These are phyloP conservation scores for Penicillium tannophilum DNA, from an alignment of 495 filamentous ascomycete genomes.

Conservation along the genomic window DNA sequence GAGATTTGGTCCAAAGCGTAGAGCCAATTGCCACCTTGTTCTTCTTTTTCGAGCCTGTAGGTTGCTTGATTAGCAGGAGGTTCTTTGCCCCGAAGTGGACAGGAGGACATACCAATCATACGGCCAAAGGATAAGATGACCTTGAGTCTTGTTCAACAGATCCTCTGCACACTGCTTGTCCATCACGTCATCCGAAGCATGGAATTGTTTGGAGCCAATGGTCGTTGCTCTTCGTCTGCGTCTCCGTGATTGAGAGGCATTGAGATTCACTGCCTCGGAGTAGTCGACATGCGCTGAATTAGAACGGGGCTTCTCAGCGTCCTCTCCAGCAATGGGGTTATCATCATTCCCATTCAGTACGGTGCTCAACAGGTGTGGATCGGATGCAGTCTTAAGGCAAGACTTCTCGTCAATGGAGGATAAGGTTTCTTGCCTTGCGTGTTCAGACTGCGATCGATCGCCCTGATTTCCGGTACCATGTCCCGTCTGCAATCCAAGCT, in stretches of 20 bases:
- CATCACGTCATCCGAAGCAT: constrained; percentile 71
- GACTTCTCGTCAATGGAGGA: constrained; percentile 48
- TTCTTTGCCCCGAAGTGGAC: not conserved
- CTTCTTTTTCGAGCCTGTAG: constrained; percentile 74
- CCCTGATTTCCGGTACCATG: constrained; percentile 14
- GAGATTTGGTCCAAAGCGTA: constrained; percentile 95
- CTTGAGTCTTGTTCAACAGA: constrained; percentile 80
- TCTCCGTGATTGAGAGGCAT: constrained; percentile 45
- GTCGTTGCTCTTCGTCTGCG: constrained; percentile 75
- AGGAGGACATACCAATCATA: constrained; percentile 75
- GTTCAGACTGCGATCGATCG: constrained; percentile 28
- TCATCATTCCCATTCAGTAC: constrained; percentile 29
- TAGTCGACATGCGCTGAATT: constrained; percentile 46
- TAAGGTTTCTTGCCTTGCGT: constrained; percentile 30
- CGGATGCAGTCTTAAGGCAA: constrained; percentile 34
- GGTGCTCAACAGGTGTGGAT: constrained; percentile 19
- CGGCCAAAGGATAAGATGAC: constrained; percentile 86
- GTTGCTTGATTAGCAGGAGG: constrained; percentile 7
- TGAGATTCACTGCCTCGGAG: constrained; percentile 52
- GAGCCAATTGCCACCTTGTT: constrained; percentile 92
- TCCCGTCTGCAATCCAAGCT: constrained; percentile 14
- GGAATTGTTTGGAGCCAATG: constrained; percentile 70
- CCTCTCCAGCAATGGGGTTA: constrained; percentile 27
- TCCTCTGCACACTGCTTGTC: constrained; percentile 74
- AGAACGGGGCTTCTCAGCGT: constrained; percentile 36